phyloP scores from a whole-genome alignment of 352 stramenopile genomes.

The Hyaloperonospora arabidopsidis region DNA sequence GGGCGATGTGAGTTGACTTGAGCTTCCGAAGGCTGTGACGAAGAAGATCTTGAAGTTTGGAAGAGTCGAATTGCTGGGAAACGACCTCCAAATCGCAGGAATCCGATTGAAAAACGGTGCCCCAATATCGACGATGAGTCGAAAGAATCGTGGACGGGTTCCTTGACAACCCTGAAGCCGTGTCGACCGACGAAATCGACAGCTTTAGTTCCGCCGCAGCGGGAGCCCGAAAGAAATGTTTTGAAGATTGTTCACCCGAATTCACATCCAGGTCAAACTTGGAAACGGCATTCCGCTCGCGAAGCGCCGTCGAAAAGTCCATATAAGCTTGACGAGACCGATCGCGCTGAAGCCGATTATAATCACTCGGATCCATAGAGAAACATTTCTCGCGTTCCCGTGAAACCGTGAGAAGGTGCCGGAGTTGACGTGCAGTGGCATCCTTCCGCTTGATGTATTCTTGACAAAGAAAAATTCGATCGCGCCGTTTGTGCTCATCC shows the following conservation, averaged over 20 bases:
- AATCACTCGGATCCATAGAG: not conserved
- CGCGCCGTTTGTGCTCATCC: not conserved
- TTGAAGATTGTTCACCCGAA: not conserved
- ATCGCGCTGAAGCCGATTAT: not conserved
- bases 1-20: not conserved
- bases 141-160: constrained; percentile 3
- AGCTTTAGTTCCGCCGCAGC: not conserved
- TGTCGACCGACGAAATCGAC: constrained; percentile 5
- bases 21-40: not conserved
- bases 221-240: constrained; percentile 1
- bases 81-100: constrained; percentile 1
- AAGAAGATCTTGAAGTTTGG: constrained; percentile 1
- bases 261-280: constrained; percentile 12
- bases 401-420: not conserved
- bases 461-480: constrained; percentile 16
- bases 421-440: constrained; percentile 1
- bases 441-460: constrained; percentile 3
- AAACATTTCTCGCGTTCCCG: not conserved
- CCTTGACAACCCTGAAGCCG: not conserved
- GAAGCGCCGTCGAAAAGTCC: not conserved
- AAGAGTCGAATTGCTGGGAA: not conserved
- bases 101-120: constrained; percentile 5
- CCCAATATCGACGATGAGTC: constrained; percentile 4
- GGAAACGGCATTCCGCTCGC: constrained; percentile 2
- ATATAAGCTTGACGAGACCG: constrained; percentile 5